Conservation (phyloP, 768 basidiomycete species). For the Mrakia blollopis region DNA sequence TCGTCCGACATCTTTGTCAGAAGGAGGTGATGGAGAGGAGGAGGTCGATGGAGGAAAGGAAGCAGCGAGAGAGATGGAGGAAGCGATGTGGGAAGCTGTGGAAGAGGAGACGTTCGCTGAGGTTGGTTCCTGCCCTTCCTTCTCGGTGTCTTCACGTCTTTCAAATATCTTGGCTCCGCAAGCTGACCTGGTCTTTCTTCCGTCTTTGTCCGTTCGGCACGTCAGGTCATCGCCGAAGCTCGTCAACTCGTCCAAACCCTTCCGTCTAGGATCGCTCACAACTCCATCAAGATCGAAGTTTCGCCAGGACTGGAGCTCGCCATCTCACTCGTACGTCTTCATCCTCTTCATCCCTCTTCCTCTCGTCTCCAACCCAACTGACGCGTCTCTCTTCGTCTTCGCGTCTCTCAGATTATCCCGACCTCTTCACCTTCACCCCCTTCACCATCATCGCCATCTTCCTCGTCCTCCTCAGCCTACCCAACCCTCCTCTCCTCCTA, state of each 20-base stretch:
- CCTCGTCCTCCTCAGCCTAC: neutral
- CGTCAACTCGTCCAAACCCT: slow-evolving; percentile 1
- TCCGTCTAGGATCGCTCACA: slow-evolving; percentile 10
- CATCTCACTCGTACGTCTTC: slow-evolving; percentile 11
- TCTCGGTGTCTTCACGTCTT: too few species aligned
- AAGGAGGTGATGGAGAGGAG: too few species aligned
- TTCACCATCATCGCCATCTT: too few species aligned
- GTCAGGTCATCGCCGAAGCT: slow-evolving; percentile 23
- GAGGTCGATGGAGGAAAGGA: neutral
- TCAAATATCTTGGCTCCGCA: too few species aligned
- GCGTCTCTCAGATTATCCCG: neutral
- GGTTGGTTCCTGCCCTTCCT: neutral
- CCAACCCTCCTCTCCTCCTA: slow-evolving; percentile 15
- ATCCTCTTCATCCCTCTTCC: neutral
- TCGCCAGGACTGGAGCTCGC: neutral
- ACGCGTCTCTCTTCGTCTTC: neutral
- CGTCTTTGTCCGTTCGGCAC: neutral
- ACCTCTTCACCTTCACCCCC: too few species aligned
- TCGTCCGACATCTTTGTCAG: neutral
- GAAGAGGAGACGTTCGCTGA: slow-evolving; percentile 26
- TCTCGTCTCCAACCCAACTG: neutral
- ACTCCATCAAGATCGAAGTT: slow-evolving; percentile 9
- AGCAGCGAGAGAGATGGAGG: slow-evolving; percentile 7
- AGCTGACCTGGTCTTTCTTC: too few species aligned
- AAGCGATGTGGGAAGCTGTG: slow-evolving; percentile 21